Conservation (phyloP, 176 grass and related monocot species). For the Triticum urartu region DNA sequence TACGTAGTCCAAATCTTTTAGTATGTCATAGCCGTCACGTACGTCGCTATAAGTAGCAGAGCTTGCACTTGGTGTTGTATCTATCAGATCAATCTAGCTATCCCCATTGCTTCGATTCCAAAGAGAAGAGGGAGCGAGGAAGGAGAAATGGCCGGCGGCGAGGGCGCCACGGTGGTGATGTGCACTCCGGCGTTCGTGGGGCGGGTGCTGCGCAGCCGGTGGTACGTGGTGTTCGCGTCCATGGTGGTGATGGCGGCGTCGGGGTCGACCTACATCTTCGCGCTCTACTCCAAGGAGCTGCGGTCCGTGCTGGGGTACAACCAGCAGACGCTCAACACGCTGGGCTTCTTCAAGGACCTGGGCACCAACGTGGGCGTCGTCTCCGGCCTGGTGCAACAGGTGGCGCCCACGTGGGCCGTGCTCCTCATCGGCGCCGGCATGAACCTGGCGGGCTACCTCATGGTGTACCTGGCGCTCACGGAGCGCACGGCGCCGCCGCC, state of each 20-base stretch:
- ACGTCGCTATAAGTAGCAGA: too few species aligned
- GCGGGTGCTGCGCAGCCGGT: constrained; percentile 25
- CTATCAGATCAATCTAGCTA: too few species aligned
- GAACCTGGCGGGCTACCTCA: constrained; percentile 37
- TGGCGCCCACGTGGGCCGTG: constrained; percentile 38
- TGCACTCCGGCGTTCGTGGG: constrained; percentile 31
- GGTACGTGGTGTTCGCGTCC: constrained; percentile 43
- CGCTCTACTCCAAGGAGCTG: constrained; percentile 39
- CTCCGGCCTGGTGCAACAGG: constrained; percentile 43
- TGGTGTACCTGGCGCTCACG: constrained; percentile 32
- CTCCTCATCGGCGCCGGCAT: constrained; percentile 39
- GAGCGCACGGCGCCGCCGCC: constrained; percentile 21
- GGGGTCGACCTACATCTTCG: constrained; percentile 39
- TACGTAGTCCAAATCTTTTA: neutral
- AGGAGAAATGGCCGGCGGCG: neutral
- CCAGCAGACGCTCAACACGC: constrained; percentile 45
- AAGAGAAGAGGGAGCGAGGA: too few species aligned
- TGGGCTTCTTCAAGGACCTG: constrained; percentile 51
- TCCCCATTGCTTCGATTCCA: too few species aligned
- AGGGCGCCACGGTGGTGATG: neutral
- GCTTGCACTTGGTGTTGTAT: too few species aligned
- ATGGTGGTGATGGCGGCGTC: constrained; percentile 36
- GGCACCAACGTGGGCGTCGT: constrained; percentile 49
- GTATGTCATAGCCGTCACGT: too few species aligned
- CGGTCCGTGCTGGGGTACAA: constrained; percentile 32